These are phyloP conservation scores for Globisporangium rhizosaccharum DNA, from an alignment of 352 stramenopile genomes.

Conservation along the genomic window DNA sequence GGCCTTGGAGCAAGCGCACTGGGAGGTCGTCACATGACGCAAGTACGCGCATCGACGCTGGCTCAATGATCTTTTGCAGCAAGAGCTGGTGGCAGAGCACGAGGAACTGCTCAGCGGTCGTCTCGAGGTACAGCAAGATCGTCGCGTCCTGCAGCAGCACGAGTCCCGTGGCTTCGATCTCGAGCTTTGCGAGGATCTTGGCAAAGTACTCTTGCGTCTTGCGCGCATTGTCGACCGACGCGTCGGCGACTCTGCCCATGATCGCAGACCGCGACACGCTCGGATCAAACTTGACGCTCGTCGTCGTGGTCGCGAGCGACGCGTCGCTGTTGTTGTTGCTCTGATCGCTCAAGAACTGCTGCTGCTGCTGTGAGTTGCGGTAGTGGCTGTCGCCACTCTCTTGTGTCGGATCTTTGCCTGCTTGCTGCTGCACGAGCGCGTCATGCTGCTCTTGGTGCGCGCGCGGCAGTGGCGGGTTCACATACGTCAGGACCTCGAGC, in stretches of 20 bases:
- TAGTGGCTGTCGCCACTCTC: not conserved
- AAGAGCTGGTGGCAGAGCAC: conserved; percentile 31
- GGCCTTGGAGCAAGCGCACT: conserved; percentile 40
- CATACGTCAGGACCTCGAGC: conserved; percentile 39
- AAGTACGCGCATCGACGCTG: conserved; percentile 39
- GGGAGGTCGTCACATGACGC: conserved; percentile 57
- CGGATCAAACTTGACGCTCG: conserved; percentile 32
- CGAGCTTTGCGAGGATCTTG: conserved; percentile 43
- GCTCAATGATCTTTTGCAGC: conserved; percentile 34
- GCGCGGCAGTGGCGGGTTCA: conserved; percentile 28
- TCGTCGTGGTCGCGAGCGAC: not conserved
- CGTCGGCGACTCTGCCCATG: conserved; percentile 31
- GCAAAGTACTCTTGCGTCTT: conserved; percentile 65
- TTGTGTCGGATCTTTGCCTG: conserved; percentile 19
- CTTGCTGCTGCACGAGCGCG: conserved; percentile 13
- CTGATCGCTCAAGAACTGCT: conserved; percentile 2
- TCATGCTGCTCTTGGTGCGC: conserved; percentile 14
- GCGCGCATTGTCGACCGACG: conserved; percentile 38
- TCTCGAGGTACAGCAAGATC: conserved; percentile 57
- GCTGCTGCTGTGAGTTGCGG: not conserved
- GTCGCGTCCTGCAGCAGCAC: conserved; percentile 49
- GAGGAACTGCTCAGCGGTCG: conserved; percentile 51
- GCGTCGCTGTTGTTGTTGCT: conserved; percentile 13
- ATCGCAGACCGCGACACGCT: conserved; percentile 41
- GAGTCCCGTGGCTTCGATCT: conserved; percentile 53